Percentiles rank a stretch among this genome's conserved stretches.
phyloP scores from a whole-genome alignment of 805 yeast genomes.

The Ogataea naganishii region DNA sequence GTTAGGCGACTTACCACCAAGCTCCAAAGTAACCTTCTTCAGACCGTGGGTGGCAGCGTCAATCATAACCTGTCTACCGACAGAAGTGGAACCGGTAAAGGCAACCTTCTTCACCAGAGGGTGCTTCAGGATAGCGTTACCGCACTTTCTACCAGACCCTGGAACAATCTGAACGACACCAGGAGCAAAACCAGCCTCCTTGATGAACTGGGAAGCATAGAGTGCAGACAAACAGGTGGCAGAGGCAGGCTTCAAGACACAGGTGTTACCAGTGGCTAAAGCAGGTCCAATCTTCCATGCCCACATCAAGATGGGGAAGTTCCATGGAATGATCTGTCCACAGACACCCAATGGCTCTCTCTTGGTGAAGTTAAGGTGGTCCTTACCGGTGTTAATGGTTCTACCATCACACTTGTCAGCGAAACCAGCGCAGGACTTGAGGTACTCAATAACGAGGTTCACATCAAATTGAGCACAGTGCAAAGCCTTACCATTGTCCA shows the following conservation, averaged over 20 bases:
- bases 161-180: slow-evolving; percentile 71
- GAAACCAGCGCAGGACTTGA: slow-evolving; percentile 67
- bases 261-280: slow-evolving; percentile 67
- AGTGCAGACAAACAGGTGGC: slow-evolving; percentile 70
- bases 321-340: slow-evolving; percentile 83
- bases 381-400: slow-evolving; percentile 51
- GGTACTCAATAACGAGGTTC: slow-evolving; percentile 50
- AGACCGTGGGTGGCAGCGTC: slow-evolving; percentile 63
- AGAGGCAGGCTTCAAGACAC: slow-evolving; percentile 68
- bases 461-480: slow-evolving; percentile 61
- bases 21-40: slow-evolving; percentile 73
- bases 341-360: slow-evolving; percentile 76
- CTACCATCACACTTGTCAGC: slow-evolving; percentile 64
- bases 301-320: slow-evolving; percentile 74
- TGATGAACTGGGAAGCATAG: slow-evolving; percentile 49
- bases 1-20: slow-evolving; percentile 81
- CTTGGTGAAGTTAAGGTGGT: slow-evolving; percentile 56
- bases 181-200: slow-evolving; percentile 64
- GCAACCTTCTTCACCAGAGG: slow-evolving; percentile 67
- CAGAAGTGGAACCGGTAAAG: slow-evolving; percentile 74
- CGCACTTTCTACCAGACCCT: slow-evolving; percentile 68
- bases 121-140: slow-evolving; percentile 62
- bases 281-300: slow-evolving; percentile 79
- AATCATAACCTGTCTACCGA: slow-evolving; percentile 65
- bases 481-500: slow-evolving; percentile 73